phyloP scores from a whole-genome alignment of 108 stramenopile species.

The Poteriospumella lacustris region DNA sequence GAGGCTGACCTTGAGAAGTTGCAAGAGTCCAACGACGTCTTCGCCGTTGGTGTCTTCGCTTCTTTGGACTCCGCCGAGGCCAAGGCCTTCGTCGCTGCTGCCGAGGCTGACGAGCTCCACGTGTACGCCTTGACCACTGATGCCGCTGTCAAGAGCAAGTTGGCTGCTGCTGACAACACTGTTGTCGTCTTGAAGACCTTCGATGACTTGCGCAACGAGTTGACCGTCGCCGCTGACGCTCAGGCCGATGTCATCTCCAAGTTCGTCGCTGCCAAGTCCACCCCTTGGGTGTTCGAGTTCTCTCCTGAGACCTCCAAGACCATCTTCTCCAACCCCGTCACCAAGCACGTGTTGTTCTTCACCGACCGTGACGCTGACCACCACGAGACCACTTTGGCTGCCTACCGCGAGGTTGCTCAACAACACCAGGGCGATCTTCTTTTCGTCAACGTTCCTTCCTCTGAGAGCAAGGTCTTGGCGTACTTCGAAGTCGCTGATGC shows the following conservation, averaged over 20 bases:
- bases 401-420: background rate
- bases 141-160: background rate
- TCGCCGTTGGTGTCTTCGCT: conserved; percentile 51
- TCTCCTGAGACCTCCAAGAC: conserved; percentile 37
- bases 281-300: conserved; percentile 53
- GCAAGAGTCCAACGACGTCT: conserved; percentile 37
- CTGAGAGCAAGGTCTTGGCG: conserved; percentile 50
- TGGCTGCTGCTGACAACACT: conserved; percentile 23
- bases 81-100: conserved; percentile 46
- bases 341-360: conserved; percentile 35
- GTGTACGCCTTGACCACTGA: conserved; percentile 40
- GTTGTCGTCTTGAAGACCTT: conserved; percentile 51
- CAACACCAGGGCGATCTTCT: conserved; percentile 18
- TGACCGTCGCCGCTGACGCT: conserved; percentile 32
- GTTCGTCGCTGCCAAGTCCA: conserved; percentile 36
- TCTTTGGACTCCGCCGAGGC: conserved; percentile 44
- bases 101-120: conserved; percentile 42
- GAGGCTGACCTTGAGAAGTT: conserved; percentile 42
- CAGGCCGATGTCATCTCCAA: conserved; percentile 30
- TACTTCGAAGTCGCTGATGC: conserved; percentile 51
- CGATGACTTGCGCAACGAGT: conserved; percentile 32
- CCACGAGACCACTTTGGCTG: background rate
- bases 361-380: background rate
- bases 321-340: conserved; percentile 54
- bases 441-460: conserved; percentile 33